Evolutionary conservation across 169 alveolate species (phyloP), one percentile per base, ranked within the genome.

Genomic region (Plasmodium billcollinsi): DNA sequence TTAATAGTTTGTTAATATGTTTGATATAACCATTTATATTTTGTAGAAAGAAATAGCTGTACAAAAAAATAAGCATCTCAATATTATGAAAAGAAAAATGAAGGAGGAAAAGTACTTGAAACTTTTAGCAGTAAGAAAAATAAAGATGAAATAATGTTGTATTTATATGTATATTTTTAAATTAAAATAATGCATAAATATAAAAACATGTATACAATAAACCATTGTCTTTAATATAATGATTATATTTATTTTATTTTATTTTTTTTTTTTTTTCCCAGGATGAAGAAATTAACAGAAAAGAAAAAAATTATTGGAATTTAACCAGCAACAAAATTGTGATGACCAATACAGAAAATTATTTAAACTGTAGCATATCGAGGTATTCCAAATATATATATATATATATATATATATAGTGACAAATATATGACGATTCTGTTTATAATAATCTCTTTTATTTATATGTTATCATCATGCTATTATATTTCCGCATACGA

Each of bases 241-340:
- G 3, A 33, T 33, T 33, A 33, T 33, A 33, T 33, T 33, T 33
- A 5, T 2, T 33, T 33, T 0, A 24, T 33, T 0, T 2, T 33
- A 5, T 33, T 33, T 33, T 33, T 33, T 33, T 33, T 33, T 33
- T 33, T 56, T 15, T 69, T 49, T 14, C 3, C 29, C n/a, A 80
- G 90, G 80, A 80, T 20, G 90, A 80, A 69, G 90, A 80, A 66
- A 80, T 80, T 39, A 62, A 67, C 15, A 43, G 90, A 71, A 80
- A 80, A 29, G 90, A 80, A 15, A 80, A 80, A 47, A 74, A 61
- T 59, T 80, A 80, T 29, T 80, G 90, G 90, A 69, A 80, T 49
- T 49, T 80, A 12, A 70, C 90, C 9, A 39, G 47, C 12, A 80
- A 80, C 58, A 80, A 74, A 39, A 80, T 80, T 26, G 70, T 39